Percentiles rank a stretch among this genome's conserved stretches.
Conservation (phyloP, 148 eudicot genomes). For the Cornus controversa region DNA sequence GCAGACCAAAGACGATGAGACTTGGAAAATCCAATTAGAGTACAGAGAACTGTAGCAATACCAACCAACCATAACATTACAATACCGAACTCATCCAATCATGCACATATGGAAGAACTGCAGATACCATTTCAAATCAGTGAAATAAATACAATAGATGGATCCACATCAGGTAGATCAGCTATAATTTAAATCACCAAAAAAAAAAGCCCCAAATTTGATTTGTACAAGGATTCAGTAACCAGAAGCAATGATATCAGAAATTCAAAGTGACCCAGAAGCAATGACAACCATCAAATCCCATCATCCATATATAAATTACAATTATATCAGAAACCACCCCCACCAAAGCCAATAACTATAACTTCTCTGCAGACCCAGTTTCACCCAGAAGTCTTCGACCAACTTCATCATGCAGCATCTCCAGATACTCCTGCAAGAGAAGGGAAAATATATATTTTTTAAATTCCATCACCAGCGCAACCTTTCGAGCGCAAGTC, state of each 20-base stretch:
- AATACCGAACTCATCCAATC: too few species aligned
- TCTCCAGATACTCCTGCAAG: conserved; percentile 38
- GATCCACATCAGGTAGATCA: too few species aligned
- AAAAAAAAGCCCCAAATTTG: not conserved
- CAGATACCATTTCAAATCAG: too few species aligned
- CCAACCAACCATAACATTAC: too few species aligned
- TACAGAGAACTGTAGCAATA: too few species aligned
- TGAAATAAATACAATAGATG: too few species aligned
- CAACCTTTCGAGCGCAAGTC: not conserved
- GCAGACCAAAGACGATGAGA: not conserved
- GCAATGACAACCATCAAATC: not conserved
- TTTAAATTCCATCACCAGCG: not conserved
- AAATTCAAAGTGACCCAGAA: not conserved
- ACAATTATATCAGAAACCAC: not conserved
- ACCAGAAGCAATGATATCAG: not conserved
- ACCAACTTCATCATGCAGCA: conserved; percentile 28
- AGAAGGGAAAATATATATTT: not conserved
- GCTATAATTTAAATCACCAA: not conserved
- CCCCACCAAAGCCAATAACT: not conserved
- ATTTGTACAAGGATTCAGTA: not conserved
- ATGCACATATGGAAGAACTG: too few species aligned
- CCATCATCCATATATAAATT: not conserved
- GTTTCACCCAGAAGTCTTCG: conserved; percentile 22
- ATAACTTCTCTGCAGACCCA: conserved; percentile 2
- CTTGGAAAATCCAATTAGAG: too few species aligned